Evolutionary conservation across 2,329 filamentous ascomycete genomes (phyloP), one percentile per base, ranked within the genome.

Genomic region (Trichoderma pleuroti): DNA sequence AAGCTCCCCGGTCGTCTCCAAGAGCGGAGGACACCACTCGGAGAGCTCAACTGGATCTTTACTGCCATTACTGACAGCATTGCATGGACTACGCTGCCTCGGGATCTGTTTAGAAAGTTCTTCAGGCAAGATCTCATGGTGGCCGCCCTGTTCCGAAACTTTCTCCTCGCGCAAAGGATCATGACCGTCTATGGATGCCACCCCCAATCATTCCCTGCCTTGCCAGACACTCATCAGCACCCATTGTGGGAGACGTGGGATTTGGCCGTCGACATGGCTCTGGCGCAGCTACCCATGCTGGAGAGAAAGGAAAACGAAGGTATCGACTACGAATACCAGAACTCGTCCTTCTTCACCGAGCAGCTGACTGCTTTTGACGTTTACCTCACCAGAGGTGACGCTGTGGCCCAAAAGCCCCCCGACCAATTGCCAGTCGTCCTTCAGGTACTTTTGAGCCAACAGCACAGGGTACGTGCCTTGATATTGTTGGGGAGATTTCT

Each of bases 11-110:
- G 96, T 39, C 91, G 94, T 73, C 87, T 98, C 54, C 95, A 97
- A 78, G 96, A 99, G 81, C 88, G 96, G 72, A 88, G 96, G 77
- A 98, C 96, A 63, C 96, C 96, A 10, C 86, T 99, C 39, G 96
- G 96, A 73, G 96, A 99, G 82, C 85, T 99, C 16, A 99, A 99
- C 78, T 99, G 96, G 96, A 99, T 99, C 42, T 98, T 99, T 78
- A 99, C 96, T 0, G 96, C 96, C 68, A 98, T 99, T 74, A 99
- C 96, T 0, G 96, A 99, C 79, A 98, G 95, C 1, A 99, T 99
- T 76, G 96, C 96, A 0, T 99, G 96, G 96, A 98, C 97, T 36
- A 97, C 93, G 6, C 84, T 99, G 5, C 93, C 94, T 4, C 91
- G 95, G 59, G 89, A 94, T 24, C 84, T 98, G 12, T 99, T 99